Base-by-base conservation (phyloP, 2,329 filamentous ascomycete species). In the Arthrobotrys conoides region DNA sequence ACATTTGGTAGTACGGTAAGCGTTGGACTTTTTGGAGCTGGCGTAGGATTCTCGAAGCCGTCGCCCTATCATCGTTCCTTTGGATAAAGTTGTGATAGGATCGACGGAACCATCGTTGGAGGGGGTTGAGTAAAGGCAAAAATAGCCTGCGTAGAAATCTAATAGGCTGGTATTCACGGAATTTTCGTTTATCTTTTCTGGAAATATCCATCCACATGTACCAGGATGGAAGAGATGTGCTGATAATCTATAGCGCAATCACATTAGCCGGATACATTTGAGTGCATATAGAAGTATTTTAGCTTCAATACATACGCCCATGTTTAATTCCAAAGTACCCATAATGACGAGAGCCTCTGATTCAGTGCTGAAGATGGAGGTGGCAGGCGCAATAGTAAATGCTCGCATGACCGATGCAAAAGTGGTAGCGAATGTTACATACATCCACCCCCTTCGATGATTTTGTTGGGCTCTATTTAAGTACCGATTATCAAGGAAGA, bases 261-360 rank as follows among this genome's bases (percentile, higher is more conserved):
- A 41, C 24, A 33, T 44, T 10, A 61, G 53, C 27, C n/a, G 2
- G n/a, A 2, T n/a, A 9, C 10, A 2, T 24, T 55, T 9, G 8
- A 8, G 16, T 33, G 8, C 36, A 16, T 16, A 6, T 10, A 12
- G 53, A 12, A 30, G 5, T 33, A 18, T 22, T 33, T n/a, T n/a
- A n/a, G 2, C 3, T 33, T 51, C 10, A 9, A 6, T 38, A 33
- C 38, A 57, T 77, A 77, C 73, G 4, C 73, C 73, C 18, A 63
- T 77, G n/a, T 77, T 71, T 24, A 77, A 67, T 22, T 77, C 73
- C 12, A 77, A 12, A 5, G 66, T 27, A 6, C 73, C 73, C 18
- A 77, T 33, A 18, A 77, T 30, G 1, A 77, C 67, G 12, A 77
- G 66, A 18, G 51, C 49, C 53, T 46, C 65, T 30, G 73, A 66